Evolutionary conservation across 345 rosid species (phyloP).

Genomic region (Eucalyptus victrix): DNA sequence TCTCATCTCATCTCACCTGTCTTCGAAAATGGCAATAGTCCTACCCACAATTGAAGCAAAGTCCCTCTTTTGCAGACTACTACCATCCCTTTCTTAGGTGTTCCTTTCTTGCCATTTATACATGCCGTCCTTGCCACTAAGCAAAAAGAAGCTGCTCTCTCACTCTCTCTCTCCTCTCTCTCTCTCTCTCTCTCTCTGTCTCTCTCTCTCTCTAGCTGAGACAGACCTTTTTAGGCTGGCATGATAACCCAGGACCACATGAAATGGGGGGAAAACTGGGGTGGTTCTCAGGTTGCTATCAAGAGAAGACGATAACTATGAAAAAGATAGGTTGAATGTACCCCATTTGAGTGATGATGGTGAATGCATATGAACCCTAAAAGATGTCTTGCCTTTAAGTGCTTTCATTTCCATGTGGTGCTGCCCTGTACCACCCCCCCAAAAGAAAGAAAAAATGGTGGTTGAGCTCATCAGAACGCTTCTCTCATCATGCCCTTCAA

Average conservation of each 20-base stretch:
- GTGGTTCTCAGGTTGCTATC: constrained; percentile 77
- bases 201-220: constrained; percentile 14
- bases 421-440: background rate
- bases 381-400: background rate
- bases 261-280: constrained; percentile 17
- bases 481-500: background rate
- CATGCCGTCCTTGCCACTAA: constrained; percentile 51
- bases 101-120: constrained; percentile 44
- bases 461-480: background rate
- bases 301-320: constrained; percentile 34
- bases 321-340: constrained; percentile 1
- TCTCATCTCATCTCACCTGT: background rate
- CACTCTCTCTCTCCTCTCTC: background rate
- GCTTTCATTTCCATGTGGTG: background rate
- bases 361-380: background rate
- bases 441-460: background rate
- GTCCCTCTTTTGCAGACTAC: background rate
- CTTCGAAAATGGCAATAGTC: constrained; percentile 2
- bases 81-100: background rate
- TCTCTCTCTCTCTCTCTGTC: background rate
- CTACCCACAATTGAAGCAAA: constrained; percentile 10
- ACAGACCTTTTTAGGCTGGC: constrained; percentile 28
- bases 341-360: constrained; percentile 1
- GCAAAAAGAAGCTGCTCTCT: background rate
- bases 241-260: constrained; percentile 67